These are phyloP conservation scores for Corinectria fuckeliana DNA, from an alignment of 2,329 filamentous ascomycete species.

Conservation along the genomic window DNA sequence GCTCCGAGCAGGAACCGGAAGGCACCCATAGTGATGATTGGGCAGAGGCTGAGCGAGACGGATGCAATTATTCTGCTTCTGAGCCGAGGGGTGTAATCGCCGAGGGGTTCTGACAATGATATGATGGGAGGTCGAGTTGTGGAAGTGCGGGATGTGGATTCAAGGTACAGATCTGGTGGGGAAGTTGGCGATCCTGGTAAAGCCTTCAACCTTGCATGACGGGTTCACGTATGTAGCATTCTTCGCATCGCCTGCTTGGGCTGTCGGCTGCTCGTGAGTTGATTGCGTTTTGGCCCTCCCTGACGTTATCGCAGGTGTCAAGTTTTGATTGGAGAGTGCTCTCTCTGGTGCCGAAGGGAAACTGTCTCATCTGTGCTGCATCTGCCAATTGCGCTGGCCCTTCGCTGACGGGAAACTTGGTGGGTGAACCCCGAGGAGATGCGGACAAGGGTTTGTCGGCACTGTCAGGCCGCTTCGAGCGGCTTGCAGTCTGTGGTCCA, in stretches of 20 bases:
- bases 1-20: neutral
- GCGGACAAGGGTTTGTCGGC: constrained; percentile 32
- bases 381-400: neutral
- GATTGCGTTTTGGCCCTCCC: neutral
- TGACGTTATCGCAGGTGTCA: neutral
- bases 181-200: constrained; percentile 18
- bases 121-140: constrained; percentile 5
- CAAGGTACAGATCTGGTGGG: constrained; percentile 28
- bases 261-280: neutral
- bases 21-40: neutral
- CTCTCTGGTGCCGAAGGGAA: neutral
- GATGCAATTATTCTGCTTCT: neutral
- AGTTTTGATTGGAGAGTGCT: neutral
- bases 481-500: constrained; percentile 31
- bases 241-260: constrained; percentile 4
- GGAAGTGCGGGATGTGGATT: constrained; percentile 27
- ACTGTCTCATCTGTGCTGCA: constrained; percentile 1
- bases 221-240: too few species aligned
- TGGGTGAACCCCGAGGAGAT: constrained; percentile 33
- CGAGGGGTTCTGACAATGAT: neutral
- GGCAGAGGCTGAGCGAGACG: neutral
- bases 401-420: constrained; percentile 10
- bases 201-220: constrained; percentile 9
- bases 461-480: constrained; percentile 33
- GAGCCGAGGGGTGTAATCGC: neutral